Evolutionary conservation across 2,329 filamentous ascomycete genomes (phyloP).

Genomic region (Paraconiothyrium sp.): DNA sequence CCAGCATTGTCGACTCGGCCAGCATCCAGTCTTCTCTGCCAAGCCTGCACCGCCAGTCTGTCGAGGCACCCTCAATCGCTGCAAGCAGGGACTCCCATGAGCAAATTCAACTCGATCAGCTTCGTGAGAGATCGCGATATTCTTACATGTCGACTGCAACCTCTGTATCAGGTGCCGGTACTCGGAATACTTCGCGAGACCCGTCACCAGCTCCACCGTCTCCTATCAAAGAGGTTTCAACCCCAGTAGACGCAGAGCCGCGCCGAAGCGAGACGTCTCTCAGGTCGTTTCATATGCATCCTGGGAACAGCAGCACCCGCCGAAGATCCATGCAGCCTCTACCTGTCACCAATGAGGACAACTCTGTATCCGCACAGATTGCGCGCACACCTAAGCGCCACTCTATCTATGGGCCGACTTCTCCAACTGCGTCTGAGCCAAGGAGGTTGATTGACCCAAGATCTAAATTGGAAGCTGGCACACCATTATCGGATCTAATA

Average conservation of each 20-base stretch:
- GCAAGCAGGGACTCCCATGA: slow-evolving; percentile 48
- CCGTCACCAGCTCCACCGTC: slow-evolving; percentile 49
- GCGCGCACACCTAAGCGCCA: slow-evolving; percentile 37
- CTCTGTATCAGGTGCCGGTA: slow-evolving; percentile 43
- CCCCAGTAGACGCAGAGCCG: slow-evolving; percentile 38
- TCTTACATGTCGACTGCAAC: slow-evolving; percentile 51
- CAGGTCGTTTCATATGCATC: slow-evolving; percentile 51
- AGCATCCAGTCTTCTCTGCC: slow-evolving; percentile 40
- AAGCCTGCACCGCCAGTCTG: slow-evolving; percentile 41
- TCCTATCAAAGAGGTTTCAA: slow-evolving; percentile 41
- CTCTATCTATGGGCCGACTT: slow-evolving; percentile 41
- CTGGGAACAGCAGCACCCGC: slow-evolving; percentile 40
- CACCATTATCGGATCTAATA: slow-evolving; percentile 15
- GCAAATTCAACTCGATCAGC: slow-evolving; percentile 47
- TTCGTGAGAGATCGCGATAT: slow-evolving; percentile 48
- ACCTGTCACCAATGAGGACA: slow-evolving; percentile 47
- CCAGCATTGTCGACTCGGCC: slow-evolving; percentile 41
- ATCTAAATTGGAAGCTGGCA: slow-evolving; percentile 17
- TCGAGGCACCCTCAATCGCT: slow-evolving; percentile 46
- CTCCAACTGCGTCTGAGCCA: slow-evolving; percentile 28
- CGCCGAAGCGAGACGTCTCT: slow-evolving; percentile 46
- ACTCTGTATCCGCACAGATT: slow-evolving; percentile 29
- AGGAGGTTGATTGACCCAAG: slow-evolving; percentile 4
- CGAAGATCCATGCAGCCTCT: slow-evolving; percentile 51
- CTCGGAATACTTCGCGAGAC: slow-evolving; percentile 46